Base-by-base conservation (phyloP, 305 asterid genomes). In the Plantago coronopus region DNA sequence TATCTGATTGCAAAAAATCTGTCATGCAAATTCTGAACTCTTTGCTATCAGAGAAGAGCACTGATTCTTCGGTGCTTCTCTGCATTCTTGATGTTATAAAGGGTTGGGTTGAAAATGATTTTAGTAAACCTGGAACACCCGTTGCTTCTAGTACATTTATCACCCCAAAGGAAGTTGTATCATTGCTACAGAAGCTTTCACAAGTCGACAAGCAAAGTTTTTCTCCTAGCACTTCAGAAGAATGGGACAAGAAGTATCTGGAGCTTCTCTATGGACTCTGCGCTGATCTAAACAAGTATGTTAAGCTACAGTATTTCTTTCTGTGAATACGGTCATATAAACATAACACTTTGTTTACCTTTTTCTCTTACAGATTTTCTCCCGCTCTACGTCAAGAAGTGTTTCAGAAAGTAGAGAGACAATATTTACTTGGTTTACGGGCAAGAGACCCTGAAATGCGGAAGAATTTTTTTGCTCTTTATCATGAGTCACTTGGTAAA, bases 391-490 rank as follows among this genome's bases (percentile, higher is more conserved):
- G 95, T 37, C 88, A 90, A 69, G 99, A 94, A 69, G 95, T 90
- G 79, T 90, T 94, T 72, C 95, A 81, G 86, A 94, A 87, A 78
- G 97, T 94, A 69, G 99, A 94, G 95, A 76, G 96, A 73, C 97
- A 81, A 67, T 87, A 69, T 76, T 83, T 94, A 68, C 88, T 90
- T 70, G 99, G 99, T 71, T 81, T 94, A 72, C 83, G 97, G 40
- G 96, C 99, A 29, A 90, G 78, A 74, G 91, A 94, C 82, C 96
- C 99, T 67, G 84, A 81, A 68, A 76, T 76, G 78, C 80, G 99
- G 67, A 83, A 66, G 88, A 87, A 79, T 54, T 94, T 94, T 71
- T 94, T 94, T 50, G 72, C 84, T 37, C 95, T 85, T 43, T 94
- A 94, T 75, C 95, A 94, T 20, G 99, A 85, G 54, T 87, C 95